Evolutionary conservation across 805 yeast species (phyloP).

Genomic region (Hermanozyma aechmeae): DNA sequence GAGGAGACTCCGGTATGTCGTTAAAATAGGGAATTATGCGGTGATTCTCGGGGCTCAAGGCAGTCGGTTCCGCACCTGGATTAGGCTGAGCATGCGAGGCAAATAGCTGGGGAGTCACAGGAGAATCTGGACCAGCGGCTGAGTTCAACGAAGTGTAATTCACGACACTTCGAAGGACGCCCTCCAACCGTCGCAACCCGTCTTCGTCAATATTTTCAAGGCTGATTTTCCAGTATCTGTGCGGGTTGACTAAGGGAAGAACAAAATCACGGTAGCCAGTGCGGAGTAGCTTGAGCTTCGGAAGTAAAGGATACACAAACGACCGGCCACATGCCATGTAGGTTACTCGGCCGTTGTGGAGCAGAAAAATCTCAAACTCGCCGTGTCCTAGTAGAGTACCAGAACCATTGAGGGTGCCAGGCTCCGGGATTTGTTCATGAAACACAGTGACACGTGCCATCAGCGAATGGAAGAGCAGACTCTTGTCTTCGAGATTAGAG

Average conservation of each 20-base stretch:
- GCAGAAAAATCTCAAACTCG: conserved; percentile 46
- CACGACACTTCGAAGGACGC: conserved; percentile 31
- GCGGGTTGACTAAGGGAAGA: conserved; percentile 64
- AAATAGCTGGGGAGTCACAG: too few relatives aligned
- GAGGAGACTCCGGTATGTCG: conserved; percentile 35
- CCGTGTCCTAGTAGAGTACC: conserved; percentile 57
- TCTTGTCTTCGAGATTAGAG: conserved; percentile 25
- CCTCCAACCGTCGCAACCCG: conserved; percentile 19
- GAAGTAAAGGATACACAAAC: conserved; percentile 66
- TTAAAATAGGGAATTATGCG: too few relatives aligned
- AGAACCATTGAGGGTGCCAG: conserved; percentile 7
- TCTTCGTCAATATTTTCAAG: conserved; percentile 22
- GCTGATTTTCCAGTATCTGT: conserved; percentile 59
- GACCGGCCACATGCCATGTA: conserved; percentile 58
- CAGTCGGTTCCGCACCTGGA: too few relatives aligned
- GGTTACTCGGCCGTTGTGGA: conserved; percentile 48
- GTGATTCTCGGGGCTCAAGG: too few relatives aligned
- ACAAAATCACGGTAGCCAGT: conserved; percentile 40
- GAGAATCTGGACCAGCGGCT: too few relatives aligned
- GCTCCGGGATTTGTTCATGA: conserved; percentile 19
- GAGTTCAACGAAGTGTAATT: conserved; percentile 19
- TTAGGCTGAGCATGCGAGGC: too few relatives aligned
- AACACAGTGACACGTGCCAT: conserved; percentile 26
- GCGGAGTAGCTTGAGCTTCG: conserved; percentile 50
- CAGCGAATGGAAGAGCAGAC: conserved; percentile 22